phyloP scores from a whole-genome alignment of 1,139 yeast species.

The Geotrichum cucujoidarum region DNA sequence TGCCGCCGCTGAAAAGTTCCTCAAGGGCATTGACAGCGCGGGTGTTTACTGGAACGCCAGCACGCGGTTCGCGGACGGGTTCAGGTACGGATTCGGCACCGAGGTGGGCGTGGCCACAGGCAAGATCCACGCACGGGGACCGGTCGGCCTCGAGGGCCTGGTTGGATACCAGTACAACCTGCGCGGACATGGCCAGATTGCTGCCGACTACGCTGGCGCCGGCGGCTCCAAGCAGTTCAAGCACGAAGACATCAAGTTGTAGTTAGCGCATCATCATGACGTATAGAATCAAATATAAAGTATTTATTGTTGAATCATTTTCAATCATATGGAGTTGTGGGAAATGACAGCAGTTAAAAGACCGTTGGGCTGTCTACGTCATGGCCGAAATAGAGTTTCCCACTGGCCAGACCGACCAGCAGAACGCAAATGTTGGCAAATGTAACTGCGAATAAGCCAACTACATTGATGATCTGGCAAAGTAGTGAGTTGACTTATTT shows the following conservation, averaged over 20 bases:
- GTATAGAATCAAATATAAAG: background rate
- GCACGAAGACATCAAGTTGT: constrained; percentile 41
- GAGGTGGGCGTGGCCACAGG: constrained; percentile 97
- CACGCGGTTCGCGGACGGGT: constrained; percentile 96
- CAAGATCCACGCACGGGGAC: constrained; percentile 96
- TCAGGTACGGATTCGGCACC: constrained; percentile 96
- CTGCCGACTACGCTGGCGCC: constrained; percentile 85
- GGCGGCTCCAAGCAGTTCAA: constrained; percentile 81
- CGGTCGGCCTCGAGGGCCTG: constrained; percentile 95
- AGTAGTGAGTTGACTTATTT: too few relatives aligned
- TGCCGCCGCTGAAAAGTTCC: constrained; percentile 63
- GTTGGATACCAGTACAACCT: constrained; percentile 93
- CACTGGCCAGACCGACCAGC: too few relatives aligned
- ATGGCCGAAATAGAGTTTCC: too few relatives aligned
- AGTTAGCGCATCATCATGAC: background rate
- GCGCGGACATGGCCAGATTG: constrained; percentile 88
- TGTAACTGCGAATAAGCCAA: too few relatives aligned
- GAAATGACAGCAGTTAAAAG: background rate
- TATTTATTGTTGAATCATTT: background rate
- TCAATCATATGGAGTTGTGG: background rate
- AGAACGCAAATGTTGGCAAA: too few relatives aligned
- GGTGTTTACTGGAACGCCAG: constrained; percentile 99
- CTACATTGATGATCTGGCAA: too few relatives aligned
- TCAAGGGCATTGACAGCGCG: constrained; percentile 86
- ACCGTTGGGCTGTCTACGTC: background rate